Percentiles rank a stretch among this genome's conserved stretches.
These are phyloP conservation scores for Sporobolomyces pararoseus DNA, from an alignment of 768 basidiomycete genomes.

Conservation along the genomic window DNA sequence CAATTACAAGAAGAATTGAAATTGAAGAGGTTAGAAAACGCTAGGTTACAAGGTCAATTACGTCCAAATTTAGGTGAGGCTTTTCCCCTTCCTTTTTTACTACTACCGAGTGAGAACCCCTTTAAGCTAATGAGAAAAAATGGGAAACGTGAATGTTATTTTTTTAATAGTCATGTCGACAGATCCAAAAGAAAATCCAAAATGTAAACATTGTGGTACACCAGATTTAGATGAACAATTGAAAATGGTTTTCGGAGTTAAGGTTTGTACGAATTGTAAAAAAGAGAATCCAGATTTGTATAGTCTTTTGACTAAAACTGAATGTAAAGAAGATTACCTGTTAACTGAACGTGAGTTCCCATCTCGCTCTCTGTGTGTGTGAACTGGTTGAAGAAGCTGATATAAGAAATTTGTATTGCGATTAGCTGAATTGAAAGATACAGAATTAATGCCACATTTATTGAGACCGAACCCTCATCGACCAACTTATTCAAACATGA, in stretches of 20 bases:
- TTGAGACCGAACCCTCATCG: slow-evolving; percentile 92
- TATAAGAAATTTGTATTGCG: no score
- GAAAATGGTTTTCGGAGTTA: slow-evolving; percentile 73
- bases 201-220: slow-evolving; percentile 80
- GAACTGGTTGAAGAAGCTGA: no score
- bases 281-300: slow-evolving; percentile 86
- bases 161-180: slow-evolving; percentile 75
- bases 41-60: slow-evolving; percentile 36
- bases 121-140: no score
- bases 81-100: no score
- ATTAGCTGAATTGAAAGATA: slow-evolving; percentile 86
- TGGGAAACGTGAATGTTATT: no score
- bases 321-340: slow-evolving; percentile 97
- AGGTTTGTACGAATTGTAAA: slow-evolving; percentile 86
- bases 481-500: slow-evolving; percentile 96
- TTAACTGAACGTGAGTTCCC: slow-evolving; percentile 73
- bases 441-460: slow-evolving; percentile 84
- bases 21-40: slow-evolving; percentile 46
- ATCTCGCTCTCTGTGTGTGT: no score
- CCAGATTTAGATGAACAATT: slow-evolving; percentile 81
- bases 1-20: slow-evolving; percentile 70
- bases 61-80: slow-evolving; percentile 30
- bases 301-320: slow-evolving; percentile 92
- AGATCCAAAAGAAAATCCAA: slow-evolving; percentile 70
- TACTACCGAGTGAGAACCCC: no score